Base-by-base conservation (phyloP, 306 rosid genomes). In the Sicyos edulis region DNA sequence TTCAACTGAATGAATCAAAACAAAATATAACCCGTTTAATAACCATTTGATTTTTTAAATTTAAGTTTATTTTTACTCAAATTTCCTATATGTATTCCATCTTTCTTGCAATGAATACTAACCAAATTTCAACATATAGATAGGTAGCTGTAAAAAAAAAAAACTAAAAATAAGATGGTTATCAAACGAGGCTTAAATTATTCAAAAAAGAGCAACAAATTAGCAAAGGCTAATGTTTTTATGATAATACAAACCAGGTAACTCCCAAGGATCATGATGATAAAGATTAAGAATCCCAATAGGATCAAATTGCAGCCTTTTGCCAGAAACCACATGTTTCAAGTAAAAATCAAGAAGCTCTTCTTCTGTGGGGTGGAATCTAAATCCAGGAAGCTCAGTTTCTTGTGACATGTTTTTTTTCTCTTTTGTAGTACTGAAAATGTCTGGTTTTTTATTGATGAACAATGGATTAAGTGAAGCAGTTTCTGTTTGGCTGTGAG, bases 291-390 rank as follows among this genome's bases (percentile, higher is more conserved):
- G 91, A 65, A 78, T 78, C 5, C 91, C 96, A 24, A 93, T 93
- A 69, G 89, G 83, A 37, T 93, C 96, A 7, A 70, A 91, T 4
- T 86, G 82, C 74, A 83, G 71, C 66, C 82, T 76, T 71, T 86
- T 91, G 16, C 96, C 99, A 5, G 72, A 70, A 4, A 93, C 83
- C 83, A 85, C 82, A 55, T 78, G 85, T 15, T 85, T 93, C n/a
- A 93, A 89, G 51, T 93, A 93, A 80, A 87, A 93, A 53, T 93
- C 91, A 8, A 93, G 87, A 10, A 93, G 96, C 40, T 93, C 99
- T 79, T 93, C 97, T 57, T 93, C 99, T 0, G 99, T 93, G 0
- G 99, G 99, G 65, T 93, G 99, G 77, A 93, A 93, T 6, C 99
- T 74, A 65, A 93, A 93, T 0, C 99, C 99, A 0, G 99, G 99